phyloP scores from a whole-genome alignment of 345 rosid genomes.

The Ceriops zippeliana region DNA sequence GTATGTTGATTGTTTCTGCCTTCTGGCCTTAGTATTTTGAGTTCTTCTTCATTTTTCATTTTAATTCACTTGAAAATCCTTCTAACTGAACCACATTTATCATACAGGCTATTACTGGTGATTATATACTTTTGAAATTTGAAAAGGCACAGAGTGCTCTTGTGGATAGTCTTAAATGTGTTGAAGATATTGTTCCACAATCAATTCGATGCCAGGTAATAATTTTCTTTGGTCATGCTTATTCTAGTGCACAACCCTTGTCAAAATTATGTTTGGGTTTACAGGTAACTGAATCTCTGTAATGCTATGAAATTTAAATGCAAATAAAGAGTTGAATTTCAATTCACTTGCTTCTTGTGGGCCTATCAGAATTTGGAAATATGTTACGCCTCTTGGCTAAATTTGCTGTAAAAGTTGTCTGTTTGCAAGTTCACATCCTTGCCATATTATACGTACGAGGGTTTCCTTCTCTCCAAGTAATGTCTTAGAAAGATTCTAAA shows the following conservation, averaged over 20 bases:
- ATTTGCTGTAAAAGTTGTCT: too few relatives aligned
- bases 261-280: not conserved
- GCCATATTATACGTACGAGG: too few relatives aligned
- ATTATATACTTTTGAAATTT: conserved; percentile 79
- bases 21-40: not conserved
- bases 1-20: conserved; percentile 31
- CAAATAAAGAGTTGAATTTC: not conserved
- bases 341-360: not conserved
- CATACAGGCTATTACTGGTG: conserved; percentile 88
- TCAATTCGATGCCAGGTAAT: conserved; percentile 82
- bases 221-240: not conserved
- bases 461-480: too few relatives aligned
- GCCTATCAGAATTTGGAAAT: not conserved
- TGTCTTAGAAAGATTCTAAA: too few relatives aligned
- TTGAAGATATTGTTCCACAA: conserved; percentile 88
- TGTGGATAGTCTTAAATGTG: conserved; percentile 76
- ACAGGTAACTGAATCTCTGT: not conserved
- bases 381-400: too few relatives aligned
- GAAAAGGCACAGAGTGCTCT: conserved; percentile 74
- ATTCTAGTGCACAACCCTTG: too few relatives aligned
- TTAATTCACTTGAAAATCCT: not conserved
- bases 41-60: conserved; percentile 1
- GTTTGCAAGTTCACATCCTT: too few relatives aligned
- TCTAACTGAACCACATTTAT: conserved; percentile 15
- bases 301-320: not conserved